A percentile compares a stretch with the other conserved stretches of the same genome.
These are phyloP conservation scores for Tolypocladium tundrense DNA, from an alignment of 2,329 filamentous ascomycete genomes.

Conservation along the genomic window DNA sequence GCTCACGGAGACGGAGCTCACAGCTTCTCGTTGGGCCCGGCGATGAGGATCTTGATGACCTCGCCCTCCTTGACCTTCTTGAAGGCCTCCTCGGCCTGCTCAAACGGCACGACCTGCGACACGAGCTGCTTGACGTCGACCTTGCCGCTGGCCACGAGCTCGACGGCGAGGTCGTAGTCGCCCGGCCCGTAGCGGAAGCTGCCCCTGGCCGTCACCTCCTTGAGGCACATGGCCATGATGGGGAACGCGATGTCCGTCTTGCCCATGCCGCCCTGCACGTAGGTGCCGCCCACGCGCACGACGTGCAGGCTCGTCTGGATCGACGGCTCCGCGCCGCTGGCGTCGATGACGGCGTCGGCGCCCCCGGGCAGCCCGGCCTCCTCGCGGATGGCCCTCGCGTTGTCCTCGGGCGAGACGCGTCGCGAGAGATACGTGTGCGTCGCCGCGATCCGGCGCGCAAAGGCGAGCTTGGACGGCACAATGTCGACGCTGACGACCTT, in stretches of 20 bases:
- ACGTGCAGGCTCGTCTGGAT: conserved; percentile 67
- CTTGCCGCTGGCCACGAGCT: conserved; percentile 61
- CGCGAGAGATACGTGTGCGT: conserved; percentile 60
- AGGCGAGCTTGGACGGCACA: conserved; percentile 65
- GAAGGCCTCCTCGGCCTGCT: conserved; percentile 78
- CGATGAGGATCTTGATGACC: conserved; percentile 61
- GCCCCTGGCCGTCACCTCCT: conserved; percentile 79
- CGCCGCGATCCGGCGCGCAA: conserved; percentile 63
- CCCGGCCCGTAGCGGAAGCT: conserved; percentile 84
- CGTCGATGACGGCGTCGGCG: conserved; percentile 72
- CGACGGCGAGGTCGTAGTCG: conserved; percentile 76
- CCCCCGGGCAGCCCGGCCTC: conserved; percentile 54
- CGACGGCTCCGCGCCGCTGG: conserved; percentile 66
- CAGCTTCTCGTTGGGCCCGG: conserved; percentile 40
- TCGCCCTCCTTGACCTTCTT: conserved; percentile 76
- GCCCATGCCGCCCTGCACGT: conserved; percentile 87
- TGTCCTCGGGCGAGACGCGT: conserved; percentile 56
- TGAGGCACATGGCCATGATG: conserved; percentile 80
- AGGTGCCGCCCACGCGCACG: conserved; percentile 61
- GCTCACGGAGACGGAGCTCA: background rate
- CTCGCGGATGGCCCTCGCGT: conserved; percentile 58
- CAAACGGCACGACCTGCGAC: conserved; percentile 66
- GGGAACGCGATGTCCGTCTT: conserved; percentile 80
- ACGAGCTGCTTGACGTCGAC: conserved; percentile 78
- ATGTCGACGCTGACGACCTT: conserved; percentile 87